Evolutionary conservation across 805 yeast species (phyloP), one percentile per base, ranked within the genome.

Genomic region (Yarrowia divulgata): DNA sequence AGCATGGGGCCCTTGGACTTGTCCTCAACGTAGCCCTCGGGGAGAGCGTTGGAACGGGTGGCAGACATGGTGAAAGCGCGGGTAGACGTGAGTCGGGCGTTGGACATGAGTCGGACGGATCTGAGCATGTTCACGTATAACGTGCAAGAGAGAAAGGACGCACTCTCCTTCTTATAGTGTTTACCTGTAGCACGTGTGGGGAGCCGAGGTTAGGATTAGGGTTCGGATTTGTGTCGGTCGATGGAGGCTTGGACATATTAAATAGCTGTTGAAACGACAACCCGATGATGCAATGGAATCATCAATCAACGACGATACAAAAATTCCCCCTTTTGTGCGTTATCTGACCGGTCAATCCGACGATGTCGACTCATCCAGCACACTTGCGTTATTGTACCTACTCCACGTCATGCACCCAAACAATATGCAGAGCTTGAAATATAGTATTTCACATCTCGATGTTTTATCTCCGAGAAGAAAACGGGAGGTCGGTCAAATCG

Each of bases 1-100:
- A 81, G 91, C 71, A 94, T 87, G 70, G 85, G 86, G 46, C 95
- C 97, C 74, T 86, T 86, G 46, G 78, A 75, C 29, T 71, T 70
- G 71, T 79, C 81, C 72, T 79, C 81, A 57, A 71, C 76, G 71
- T 74, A 77, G 13, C 79, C 76, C n/a, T 78, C 75, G 23, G 81
- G 76, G 2, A 63, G 57, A 14, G 66, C 66, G 55, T 35, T 48
- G 68, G 57, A 48, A 18, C 68, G 55, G 48, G 68, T 63, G 40
- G 68, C 68, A 35, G 66, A 60, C 66, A 60, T 45, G 50, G 66
- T 18, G 42, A 60, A 60, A 18, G 66, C 66, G 40, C 66, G 66
- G 66, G 66, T 45, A 34, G 66, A 60, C 66, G 52, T 60, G 66
- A 60, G 66, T 60, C 66, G 66, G 8, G 66, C 66, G 66, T 60